Base-by-base conservation (phyloP, 352 stramenopile genomes). In the Pilasporangium apinafurcum region DNA sequence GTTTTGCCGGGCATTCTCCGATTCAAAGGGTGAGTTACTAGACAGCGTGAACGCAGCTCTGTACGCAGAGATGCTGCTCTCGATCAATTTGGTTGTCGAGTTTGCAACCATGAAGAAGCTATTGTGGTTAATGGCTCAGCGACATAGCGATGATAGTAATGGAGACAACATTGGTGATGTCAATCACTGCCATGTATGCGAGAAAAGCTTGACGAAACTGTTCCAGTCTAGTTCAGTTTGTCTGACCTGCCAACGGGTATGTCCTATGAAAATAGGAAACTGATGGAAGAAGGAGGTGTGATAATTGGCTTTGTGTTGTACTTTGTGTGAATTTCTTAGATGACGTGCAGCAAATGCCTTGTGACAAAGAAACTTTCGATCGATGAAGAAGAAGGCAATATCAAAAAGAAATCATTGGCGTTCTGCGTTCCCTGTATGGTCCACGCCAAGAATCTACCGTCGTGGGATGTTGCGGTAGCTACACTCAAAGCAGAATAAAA, bases 351-450 rank as follows among this genome's bases (percentile, higher is more conserved):
- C 20, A 68, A 71, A 24, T 86, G 74, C 46, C 68, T 52, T 10
- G 59, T 84, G 3, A 27, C 67, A 17, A 83, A 83, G 50, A 73
- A 74, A 14, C 64, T 83, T 36, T 68, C 68, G 2, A 42, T 86
- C n/a, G 65, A 86, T 38, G 51, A 81, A 8, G 56, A 56, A 1
- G 14, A 34, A 4, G 54, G 63, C 28, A 51, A 44, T 1, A 33
- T 46, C 28, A 56, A 68, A 8, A 62, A 82, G 25, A 56, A 55
- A 4, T n/a, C 64, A 14, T 43, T 83, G 29, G 54, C 55, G 9
- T 86, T 82, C 44, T 86, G 69, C 17, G 40, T 78, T 21, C 46
- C 21, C 13, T 83, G 69, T 36, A 22, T 83, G 1, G 39, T 80
- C 7, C 51, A 74, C 44, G 65, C 66, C 21, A 83, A 79, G 38